phyloP scores from a whole-genome alignment of 2,329 filamentous ascomycete genomes.

The Aspergillus tanneri region DNA sequence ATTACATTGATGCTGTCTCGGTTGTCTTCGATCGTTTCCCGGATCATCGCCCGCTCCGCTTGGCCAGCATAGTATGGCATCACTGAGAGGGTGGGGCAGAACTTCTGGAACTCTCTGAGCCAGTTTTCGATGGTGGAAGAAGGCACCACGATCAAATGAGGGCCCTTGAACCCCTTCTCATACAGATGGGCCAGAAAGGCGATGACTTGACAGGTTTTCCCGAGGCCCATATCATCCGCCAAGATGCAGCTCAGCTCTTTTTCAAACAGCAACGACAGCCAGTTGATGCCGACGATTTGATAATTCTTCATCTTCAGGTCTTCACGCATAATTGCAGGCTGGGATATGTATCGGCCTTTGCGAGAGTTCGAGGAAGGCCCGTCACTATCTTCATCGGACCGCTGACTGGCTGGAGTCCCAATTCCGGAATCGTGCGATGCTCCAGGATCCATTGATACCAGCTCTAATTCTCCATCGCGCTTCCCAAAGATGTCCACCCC shows the following conservation, averaged over 20 bases:
- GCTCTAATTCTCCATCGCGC: conserved; percentile 61
- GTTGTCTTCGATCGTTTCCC: conserved; percentile 64
- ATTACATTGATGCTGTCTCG: conserved; percentile 66
- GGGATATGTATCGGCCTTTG: conserved; percentile 53
- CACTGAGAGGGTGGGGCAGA: conserved; percentile 74
- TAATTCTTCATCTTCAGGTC: conserved; percentile 84
- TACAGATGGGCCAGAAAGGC: conserved; percentile 82
- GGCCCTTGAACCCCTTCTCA: conserved; percentile 66
- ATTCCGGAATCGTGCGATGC: conserved; percentile 64
- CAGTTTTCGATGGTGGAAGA: conserved; percentile 95
- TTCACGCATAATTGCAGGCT: conserved; percentile 75
- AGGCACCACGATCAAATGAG: conserved; percentile 83
- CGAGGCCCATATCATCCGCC: conserved; percentile 93
- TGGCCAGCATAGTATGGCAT: conserved; percentile 71
- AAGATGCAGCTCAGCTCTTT: conserved; percentile 83
- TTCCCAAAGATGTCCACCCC: conserved; percentile 65
- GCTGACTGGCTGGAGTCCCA: conserved; percentile 58
- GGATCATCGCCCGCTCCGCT: conserved; percentile 65
- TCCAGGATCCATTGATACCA: conserved; percentile 53
- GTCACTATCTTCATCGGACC: conserved; percentile 50
- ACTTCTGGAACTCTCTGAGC: conserved; percentile 84
- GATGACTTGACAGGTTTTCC: conserved; percentile 97
- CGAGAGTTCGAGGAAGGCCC: conserved; percentile 35
- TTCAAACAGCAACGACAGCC: conserved; percentile 81
- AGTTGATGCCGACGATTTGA: conserved; percentile 91